Evolutionary conservation across 2,329 filamentous ascomycete species (phyloP), one percentile per base, ranked within the genome.

Genomic region (Monilinia fructigena): DNA sequence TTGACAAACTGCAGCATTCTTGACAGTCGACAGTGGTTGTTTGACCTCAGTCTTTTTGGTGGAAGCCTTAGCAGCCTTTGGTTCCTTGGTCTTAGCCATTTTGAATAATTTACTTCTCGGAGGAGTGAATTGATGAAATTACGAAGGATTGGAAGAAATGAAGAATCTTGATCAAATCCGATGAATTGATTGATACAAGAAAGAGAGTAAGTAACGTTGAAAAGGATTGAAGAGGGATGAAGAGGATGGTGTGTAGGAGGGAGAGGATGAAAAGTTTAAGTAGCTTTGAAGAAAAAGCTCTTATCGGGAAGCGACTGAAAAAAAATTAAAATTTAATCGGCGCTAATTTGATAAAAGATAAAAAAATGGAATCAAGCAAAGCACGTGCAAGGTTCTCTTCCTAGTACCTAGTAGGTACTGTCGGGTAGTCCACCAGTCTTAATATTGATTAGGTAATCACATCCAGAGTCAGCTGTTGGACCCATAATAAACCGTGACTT

Each of bases 21-120:
- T 91, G 79, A 88, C 86, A 72, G 80, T 76, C 74, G 80, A 78
- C 73, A 80, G 76, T 75, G 80, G 76, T 75, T 80, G 76, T 75
- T 83, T 82, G 74, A 80, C 78, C 72, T 83, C 81, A 74, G 82
- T 74, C 72, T 78, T 77, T 80, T 85, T 86, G 72, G 76, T 86
- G 71, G 76, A 76, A 75, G 79, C 85, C 79, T 86, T 86, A 77
- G 81, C 77, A 75, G 79, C 85, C 79, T 86, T 86, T 77, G 81
- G 80, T 76, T 88, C 83, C 81, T 89, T 90, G 65, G 82, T 80
- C 80, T 89, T 89, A 78, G 82, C 86, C 87, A 89, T 90, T 78
- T 72, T 82, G 77, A 79, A 61, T 50, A 52, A 23, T 45, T 47
- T 52, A 59, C 69, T 47, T 64, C 28, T 55, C 35, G 38, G 56